Evolutionary conservation across 495 filamentous ascomycete species (phyloP).

Genomic region (Daldinia caldariorum): DNA sequence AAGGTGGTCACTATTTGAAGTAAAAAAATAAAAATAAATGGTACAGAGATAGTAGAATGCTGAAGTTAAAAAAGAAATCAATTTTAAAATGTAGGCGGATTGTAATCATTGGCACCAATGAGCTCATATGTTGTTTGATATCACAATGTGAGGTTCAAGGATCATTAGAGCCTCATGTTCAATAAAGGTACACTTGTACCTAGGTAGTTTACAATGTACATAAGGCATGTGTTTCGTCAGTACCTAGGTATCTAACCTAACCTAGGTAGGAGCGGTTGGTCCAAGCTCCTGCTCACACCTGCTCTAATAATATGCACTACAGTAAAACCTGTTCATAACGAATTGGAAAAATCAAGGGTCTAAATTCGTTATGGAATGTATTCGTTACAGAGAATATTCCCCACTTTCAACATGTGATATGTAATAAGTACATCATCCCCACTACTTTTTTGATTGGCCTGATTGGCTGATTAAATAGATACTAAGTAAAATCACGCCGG

Average conservation of each 20-base stretch:
- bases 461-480: background rate
- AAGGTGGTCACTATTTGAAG: background rate
- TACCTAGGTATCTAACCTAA: background rate
- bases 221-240: too few relatives aligned
- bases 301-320: background rate
- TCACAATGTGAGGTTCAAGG: conserved; percentile 33
- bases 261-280: background rate
- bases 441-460: background rate
- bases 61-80: background rate
- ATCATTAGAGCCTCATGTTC: conserved; percentile 35
- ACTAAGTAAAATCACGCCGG: background rate
- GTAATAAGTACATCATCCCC: too few relatives aligned
- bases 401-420: too few relatives aligned
- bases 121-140: background rate
- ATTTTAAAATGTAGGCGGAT: background rate
- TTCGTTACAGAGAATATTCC: too few relatives aligned
- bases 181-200: conserved; percentile 14
- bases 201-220: background rate
- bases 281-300: conserved; percentile 11
- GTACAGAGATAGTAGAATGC: background rate
- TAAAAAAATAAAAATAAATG: background rate
- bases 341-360: too few relatives aligned
- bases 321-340: too few relatives aligned
- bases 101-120: background rate
- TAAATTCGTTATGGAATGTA: too few relatives aligned